These are phyloP conservation scores for Omphalea diandra DNA, from an alignment of 441 rosid species.

Conservation along the genomic window DNA sequence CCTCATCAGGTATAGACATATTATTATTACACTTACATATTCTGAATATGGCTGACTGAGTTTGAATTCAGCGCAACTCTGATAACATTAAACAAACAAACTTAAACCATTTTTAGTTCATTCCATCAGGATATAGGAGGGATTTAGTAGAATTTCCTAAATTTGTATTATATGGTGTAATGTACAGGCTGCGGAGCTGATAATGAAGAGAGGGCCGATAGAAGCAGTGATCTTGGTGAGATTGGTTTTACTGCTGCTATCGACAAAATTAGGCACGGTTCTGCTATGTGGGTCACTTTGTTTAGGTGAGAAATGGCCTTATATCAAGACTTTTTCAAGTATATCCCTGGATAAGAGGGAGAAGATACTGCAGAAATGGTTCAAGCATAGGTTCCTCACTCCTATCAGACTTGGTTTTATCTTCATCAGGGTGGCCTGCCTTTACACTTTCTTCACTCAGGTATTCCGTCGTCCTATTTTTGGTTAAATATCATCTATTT, in stretches of 20 bases:
- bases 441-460: constrained; percentile 49
- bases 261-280: constrained; percentile 67
- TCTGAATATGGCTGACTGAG: not conserved
- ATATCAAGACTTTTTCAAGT: constrained; percentile 38
- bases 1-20: constrained; percentile 50
- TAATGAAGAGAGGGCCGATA: constrained; percentile 31
- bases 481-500: not conserved
- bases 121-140: too few species aligned
- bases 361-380: constrained; percentile 48
- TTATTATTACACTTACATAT: not conserved
- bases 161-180: not conserved
- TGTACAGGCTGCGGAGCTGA: constrained; percentile 46
- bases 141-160: too few species aligned
- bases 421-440: constrained; percentile 36
- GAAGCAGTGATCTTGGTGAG: constrained; percentile 43
- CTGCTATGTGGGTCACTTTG: constrained; percentile 63
- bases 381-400: constrained; percentile 38
- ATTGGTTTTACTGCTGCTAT: constrained; percentile 33
- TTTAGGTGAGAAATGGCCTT: constrained; percentile 55
- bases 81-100: too few species aligned
- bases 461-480: constrained; percentile 24
- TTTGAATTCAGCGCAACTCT: not conserved
- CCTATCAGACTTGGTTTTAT: constrained; percentile 49
- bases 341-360: constrained; percentile 57
- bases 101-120: too few species aligned